Evolutionary conservation across 176 grass and related monocot species (phyloP).

Genomic region (Zizania latifolia): DNA sequence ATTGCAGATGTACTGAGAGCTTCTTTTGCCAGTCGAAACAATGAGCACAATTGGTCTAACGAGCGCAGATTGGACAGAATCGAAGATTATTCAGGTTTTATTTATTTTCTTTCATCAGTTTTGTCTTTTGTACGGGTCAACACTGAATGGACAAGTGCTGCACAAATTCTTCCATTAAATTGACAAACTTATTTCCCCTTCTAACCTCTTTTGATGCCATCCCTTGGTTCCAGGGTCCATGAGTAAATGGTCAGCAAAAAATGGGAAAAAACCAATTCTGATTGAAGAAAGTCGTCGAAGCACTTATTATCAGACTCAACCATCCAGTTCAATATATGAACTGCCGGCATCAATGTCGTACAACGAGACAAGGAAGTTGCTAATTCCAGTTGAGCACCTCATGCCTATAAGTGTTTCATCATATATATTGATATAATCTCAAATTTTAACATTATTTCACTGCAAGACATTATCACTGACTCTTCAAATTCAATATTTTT

Average conservation of each 20-base stretch:
- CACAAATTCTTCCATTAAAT: not conserved
- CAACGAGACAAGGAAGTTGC: slow-evolving; percentile 53
- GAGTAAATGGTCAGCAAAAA: slow-evolving; percentile 42
- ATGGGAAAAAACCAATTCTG: slow-evolving; percentile 46
- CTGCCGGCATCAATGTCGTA: slow-evolving; percentile 50
- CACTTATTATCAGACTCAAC: slow-evolving; percentile 58
- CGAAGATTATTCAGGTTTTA: slow-evolving; percentile 69
- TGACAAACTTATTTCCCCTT: not conserved
- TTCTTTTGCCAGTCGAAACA: slow-evolving; percentile 46
- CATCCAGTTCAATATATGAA: slow-evolving; percentile 45
- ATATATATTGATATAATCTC: not conserved
- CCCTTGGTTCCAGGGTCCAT: slow-evolving; percentile 41
- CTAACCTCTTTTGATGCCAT: not conserved
- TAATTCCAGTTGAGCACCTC: slow-evolving; percentile 66
- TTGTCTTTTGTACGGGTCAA: not conserved
- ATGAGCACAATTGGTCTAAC: slow-evolving; percentile 47
- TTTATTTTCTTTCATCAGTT: not conserved
- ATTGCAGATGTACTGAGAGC: slow-evolving; percentile 47
- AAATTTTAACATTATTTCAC: not conserved
- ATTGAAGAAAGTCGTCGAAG: slow-evolving; percentile 72
- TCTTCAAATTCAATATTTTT: slow-evolving; percentile 31
- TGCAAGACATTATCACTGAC: slow-evolving; percentile 6
- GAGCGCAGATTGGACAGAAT: slow-evolving; percentile 47
- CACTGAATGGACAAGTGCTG: not conserved
- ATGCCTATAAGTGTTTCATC: not conserved